A percentile compares a stretch with the other conserved stretches of the same genome.
These are phyloP conservation scores for Avena insularis DNA, from an alignment of 176 grass and related monocot genomes.

Conservation along the genomic window DNA sequence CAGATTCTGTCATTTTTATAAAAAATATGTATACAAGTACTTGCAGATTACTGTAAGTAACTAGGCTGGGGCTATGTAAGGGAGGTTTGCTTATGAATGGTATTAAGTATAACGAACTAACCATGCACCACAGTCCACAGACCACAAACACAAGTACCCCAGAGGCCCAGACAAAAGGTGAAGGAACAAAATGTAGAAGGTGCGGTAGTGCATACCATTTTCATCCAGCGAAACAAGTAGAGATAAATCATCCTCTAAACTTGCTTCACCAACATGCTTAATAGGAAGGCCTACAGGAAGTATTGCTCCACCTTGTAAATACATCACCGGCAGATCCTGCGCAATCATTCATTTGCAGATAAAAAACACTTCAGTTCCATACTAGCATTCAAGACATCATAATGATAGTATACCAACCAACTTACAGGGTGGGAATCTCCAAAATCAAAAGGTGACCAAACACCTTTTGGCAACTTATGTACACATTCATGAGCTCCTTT, in stretches of 20 bases:
- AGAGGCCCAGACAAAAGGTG: constrained; percentile 3
- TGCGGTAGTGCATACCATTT: constrained; percentile 60
- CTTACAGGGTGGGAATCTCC: constrained; percentile 89
- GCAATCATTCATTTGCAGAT: constrained; percentile 30
- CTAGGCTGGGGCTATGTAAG: too few species aligned
- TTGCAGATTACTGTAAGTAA: constrained; percentile 3
- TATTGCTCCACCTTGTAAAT: constrained; percentile 86
- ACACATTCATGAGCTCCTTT: constrained; percentile 75
- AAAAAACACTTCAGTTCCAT: not conserved
- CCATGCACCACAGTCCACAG: not conserved
- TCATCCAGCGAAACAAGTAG: constrained; percentile 87
- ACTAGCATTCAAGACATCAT: constrained; percentile 3
- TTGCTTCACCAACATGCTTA: constrained; percentile 89
- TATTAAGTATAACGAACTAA: not conserved
- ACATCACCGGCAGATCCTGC: constrained; percentile 87
- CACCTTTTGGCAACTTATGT: constrained; percentile 71
- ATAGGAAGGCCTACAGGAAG: constrained; percentile 83
- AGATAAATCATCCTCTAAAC: constrained; percentile 76
- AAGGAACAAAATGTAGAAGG: not conserved
- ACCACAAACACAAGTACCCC: constrained; percentile 1
- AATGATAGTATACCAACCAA: constrained; percentile 40
- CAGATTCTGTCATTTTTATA: constrained; percentile 1
- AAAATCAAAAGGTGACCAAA: constrained; percentile 91
- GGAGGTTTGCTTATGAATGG: not conserved
- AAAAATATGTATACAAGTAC: constrained; percentile 7